These are phyloP conservation scores for Paratinospora sagittata DNA, from an alignment of 164 flowering plant genomes.

Conservation along the genomic window DNA sequence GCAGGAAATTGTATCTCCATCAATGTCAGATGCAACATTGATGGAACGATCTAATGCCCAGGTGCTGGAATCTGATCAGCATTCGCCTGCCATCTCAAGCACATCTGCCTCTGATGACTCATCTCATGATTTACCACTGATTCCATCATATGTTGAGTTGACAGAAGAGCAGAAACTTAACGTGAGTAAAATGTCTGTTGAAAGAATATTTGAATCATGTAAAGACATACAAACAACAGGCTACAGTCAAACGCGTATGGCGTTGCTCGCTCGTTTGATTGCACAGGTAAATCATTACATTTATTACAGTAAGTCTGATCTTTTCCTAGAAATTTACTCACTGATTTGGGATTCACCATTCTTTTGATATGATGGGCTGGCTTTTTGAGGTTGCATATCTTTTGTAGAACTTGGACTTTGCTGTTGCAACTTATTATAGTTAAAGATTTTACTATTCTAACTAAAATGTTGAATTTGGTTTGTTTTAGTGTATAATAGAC, in stretches of 20 bases:
- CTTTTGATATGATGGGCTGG: not conserved
- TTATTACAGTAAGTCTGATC: not conserved
- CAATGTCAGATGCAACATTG: constrained; percentile 21
- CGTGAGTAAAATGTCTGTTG: constrained; percentile 43
- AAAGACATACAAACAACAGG: constrained; percentile 33
- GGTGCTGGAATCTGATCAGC: constrained; percentile 40
- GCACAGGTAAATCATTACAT: constrained; percentile 67
- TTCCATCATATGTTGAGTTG: constrained; percentile 61
- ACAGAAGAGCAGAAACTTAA: constrained; percentile 43
- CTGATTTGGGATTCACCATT: not conserved
- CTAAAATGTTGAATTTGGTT: not conserved
- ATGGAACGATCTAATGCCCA: constrained; percentile 32
- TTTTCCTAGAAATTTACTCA: not conserved
- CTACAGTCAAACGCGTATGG: constrained; percentile 47
- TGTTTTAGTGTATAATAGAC: not conserved
- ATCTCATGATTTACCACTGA: constrained; percentile 45
- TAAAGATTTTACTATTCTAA: not conserved
- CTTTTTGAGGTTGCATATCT: not conserved
- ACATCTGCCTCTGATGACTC: constrained; percentile 48
- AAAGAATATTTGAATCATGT: constrained; percentile 54
- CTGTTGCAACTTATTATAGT: not conserved
- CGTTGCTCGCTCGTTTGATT: constrained; percentile 77
- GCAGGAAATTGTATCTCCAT: constrained; percentile 24
- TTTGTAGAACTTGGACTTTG: not conserved
- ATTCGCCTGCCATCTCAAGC: constrained; percentile 38